Percentiles rank a stretch among this genome's conserved stretches.
phyloP scores from a whole-genome alignment of 2,329 filamentous ascomycete genomes.

The Colletotrichum tropicale region DNA sequence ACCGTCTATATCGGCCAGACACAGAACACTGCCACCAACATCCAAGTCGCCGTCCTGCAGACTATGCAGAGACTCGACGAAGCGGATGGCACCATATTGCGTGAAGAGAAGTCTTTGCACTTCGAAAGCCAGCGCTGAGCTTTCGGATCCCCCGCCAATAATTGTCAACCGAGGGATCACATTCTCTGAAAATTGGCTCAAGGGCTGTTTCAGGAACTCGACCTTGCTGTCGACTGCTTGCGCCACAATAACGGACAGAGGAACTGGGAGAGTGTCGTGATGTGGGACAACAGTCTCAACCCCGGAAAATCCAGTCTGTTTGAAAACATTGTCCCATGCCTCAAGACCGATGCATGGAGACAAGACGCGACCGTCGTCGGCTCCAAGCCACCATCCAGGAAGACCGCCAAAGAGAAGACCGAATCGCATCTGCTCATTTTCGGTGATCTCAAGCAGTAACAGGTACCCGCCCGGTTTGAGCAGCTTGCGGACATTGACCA shows the following conservation, averaged over 20 bases:
- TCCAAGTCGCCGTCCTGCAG: constrained; percentile 1
- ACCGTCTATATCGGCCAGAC: constrained; percentile 11
- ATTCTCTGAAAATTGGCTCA: not conserved
- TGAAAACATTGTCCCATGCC: not conserved
- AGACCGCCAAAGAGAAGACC: constrained; percentile 27
- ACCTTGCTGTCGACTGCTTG: constrained; percentile 19
- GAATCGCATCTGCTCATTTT: constrained; percentile 16
- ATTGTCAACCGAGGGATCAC: not conserved
- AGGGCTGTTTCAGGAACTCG: not conserved
- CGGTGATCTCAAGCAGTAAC: not conserved
- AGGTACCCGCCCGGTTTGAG: constrained; percentile 35
- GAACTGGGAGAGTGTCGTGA: not conserved
- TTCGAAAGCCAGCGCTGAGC: not conserved
- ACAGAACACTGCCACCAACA: constrained; percentile 19
- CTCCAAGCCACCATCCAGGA: constrained; percentile 31
- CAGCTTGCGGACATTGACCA: constrained; percentile 26
- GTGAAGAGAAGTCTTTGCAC: not conserved
- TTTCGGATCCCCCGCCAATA: not conserved
- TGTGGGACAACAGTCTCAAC: not conserved
- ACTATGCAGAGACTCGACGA: not conserved
- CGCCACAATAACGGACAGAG: constrained; percentile 23
- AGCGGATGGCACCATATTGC: not conserved
- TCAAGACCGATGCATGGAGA: not conserved
- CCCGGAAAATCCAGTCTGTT: constrained; percentile 4
- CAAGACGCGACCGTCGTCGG: constrained; percentile 21